Evolutionary conservation across 2,329 filamentous ascomycete genomes (phyloP), one percentile per base, ranked within the genome.

Genomic region (Cladosporium sp.): DNA sequence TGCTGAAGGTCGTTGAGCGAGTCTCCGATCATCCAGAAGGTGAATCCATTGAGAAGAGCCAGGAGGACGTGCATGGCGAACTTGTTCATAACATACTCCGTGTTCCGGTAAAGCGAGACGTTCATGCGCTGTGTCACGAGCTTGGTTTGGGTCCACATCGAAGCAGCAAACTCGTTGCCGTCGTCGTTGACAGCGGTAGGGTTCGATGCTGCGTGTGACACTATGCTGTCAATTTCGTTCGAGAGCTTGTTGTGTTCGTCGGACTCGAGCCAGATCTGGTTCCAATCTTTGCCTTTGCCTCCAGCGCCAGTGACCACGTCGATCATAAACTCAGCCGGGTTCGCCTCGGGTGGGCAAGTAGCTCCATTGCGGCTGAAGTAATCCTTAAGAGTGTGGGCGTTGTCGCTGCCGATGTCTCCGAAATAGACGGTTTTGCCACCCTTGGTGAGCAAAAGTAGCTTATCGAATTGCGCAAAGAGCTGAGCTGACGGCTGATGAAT

Each of bases 401-500:
- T 78, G 14, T 80, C 75, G 39, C 39, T 46, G 53, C 79, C 73
- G 67, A 86, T 80, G 64, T 84, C 86, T 16, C 89, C 89, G 72
- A 90, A 89, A 73, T 90, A 91, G 0, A 88, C 85, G 1, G 86
- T 89, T 69, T 85, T 84, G 7, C 88, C 89, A 3, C 88, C 89
- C 68, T 80, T 84, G 18, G 86, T 84, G 0, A 91, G 82, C 0
- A 91, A 79, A 0, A 91, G 79, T 0, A 91, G 82, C 0, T 83
- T 84, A 68, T 91, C 89, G 66, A 91, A 91, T 34, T 88, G 82
- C 11, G 86, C 82, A 63, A 91, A 90, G 0, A 91, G 79, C 7
- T 87, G 84, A 0, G 87, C 86, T 1, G 87, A 89, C 0, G 89
- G 89, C 74, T 91, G 89, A 70, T 91, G 89, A 43, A 91, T 91